phyloP scores from a whole-genome alignment of 2,329 filamentous ascomycete genomes.

The Penicillium sp. region DNA sequence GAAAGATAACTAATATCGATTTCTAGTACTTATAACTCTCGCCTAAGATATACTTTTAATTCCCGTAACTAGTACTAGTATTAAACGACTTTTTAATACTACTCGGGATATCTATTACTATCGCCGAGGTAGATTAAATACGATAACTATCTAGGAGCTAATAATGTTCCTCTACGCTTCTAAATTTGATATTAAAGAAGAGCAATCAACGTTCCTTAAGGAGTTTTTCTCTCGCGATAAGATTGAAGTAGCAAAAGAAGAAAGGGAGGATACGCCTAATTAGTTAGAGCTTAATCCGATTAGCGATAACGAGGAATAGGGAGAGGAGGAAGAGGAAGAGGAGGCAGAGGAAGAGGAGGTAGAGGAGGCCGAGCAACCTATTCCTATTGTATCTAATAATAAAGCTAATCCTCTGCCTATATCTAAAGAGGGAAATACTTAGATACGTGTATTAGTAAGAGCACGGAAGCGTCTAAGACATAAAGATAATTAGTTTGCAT shows the following conservation, averaged over 20 bases:
- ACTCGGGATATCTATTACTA: slow-evolving; percentile 6
- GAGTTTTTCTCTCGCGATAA: too few species aligned
- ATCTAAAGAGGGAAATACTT: too few species aligned
- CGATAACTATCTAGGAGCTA: neutral
- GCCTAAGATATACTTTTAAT: neutral
- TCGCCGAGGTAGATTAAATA: neutral
- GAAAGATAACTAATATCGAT: neutral
- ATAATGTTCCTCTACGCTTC: slow-evolving; percentile 3
- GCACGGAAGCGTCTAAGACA: too few species aligned
- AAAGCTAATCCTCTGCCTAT: too few species aligned
- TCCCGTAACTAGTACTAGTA: neutral
- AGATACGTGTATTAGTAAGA: too few species aligned
- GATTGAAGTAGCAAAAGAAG: too few species aligned
- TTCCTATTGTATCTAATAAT: too few species aligned
- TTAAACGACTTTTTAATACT: slow-evolving; percentile 8
- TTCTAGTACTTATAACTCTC: neutral
- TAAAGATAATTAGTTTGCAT: too few species aligned
- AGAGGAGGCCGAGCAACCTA: too few species aligned
- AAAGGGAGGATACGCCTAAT: neutral
- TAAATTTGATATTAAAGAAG: too few species aligned
- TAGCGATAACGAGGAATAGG: neutral
- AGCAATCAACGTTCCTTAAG: too few species aligned
- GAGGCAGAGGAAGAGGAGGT: too few species aligned
- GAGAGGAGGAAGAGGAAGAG: neutral
- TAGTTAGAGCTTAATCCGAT: neutral